A percentile compares a stretch with the other conserved stretches of the same genome.
phyloP scores from a whole-genome alignment of 768 basidiomycete genomes.

The Aureoboletus auriporus region DNA sequence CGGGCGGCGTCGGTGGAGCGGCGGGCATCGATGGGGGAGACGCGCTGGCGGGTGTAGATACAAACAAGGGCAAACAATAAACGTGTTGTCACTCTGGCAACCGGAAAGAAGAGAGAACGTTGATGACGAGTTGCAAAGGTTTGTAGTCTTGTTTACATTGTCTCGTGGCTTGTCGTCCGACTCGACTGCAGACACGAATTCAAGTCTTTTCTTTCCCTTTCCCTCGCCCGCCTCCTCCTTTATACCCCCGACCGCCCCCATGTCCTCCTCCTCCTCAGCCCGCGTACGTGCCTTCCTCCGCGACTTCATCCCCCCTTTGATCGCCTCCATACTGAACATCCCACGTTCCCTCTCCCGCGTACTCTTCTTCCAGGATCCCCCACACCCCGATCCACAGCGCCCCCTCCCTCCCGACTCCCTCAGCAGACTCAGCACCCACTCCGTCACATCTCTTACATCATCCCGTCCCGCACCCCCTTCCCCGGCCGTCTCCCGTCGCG shows the following conservation, averaged over 20 bases:
- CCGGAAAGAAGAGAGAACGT: constrained; percentile 12
- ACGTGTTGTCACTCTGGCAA: constrained; percentile 15
- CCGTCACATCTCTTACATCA: constrained; percentile 36
- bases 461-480: constrained; percentile 61
- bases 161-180: too few relatives aligned
- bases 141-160: too few relatives aligned
- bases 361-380: constrained; percentile 21
- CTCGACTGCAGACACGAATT: too few relatives aligned
- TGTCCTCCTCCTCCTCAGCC: too few relatives aligned
- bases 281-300: constrained; percentile 23
- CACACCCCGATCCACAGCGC: too few relatives aligned
- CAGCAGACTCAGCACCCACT: too few relatives aligned
- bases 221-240: too few relatives aligned
- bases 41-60: constrained; percentile 17
- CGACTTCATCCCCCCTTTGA: constrained; percentile 23
- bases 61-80: constrained; percentile 18
- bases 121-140: too few relatives aligned
- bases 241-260: too few relatives aligned
- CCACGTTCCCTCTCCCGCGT: constrained; percentile 25
- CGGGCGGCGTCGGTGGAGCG: constrained; percentile 25
- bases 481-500: constrained; percentile 45
- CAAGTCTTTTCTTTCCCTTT: too few relatives aligned
- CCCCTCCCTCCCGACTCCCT: too few relatives aligned
- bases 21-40: constrained; percentile 17
- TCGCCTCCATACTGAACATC: constrained; percentile 29